phyloP scores from a whole-genome alignment of 495 filamentous ascomycete species.

The Penicillium diatomitis region DNA sequence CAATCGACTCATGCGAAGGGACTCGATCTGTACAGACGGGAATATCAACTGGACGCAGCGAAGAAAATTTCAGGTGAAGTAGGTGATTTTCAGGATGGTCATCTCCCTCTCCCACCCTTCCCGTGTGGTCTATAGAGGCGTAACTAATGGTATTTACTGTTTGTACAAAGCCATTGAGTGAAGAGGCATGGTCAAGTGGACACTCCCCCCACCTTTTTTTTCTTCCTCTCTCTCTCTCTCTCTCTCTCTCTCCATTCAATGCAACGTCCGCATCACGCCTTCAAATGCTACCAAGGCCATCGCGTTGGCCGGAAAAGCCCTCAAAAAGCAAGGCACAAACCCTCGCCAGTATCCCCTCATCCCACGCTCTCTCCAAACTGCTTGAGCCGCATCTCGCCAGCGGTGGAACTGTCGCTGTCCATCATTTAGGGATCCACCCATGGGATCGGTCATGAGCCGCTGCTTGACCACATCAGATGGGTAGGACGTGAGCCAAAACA shows the following conservation, averaged over 20 bases:
- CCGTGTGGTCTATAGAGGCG: neutral
- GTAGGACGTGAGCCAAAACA: conserved; percentile 90
- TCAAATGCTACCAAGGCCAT: conserved; percentile 91
- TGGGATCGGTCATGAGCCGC: conserved; percentile 88
- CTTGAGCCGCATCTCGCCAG: conserved; percentile 74
- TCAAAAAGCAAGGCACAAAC: conserved; percentile 84
- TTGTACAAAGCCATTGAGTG: conserved; percentile 2
- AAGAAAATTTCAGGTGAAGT: neutral
- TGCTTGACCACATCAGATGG: conserved; percentile 95
- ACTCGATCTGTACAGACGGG: too few relatives aligned
- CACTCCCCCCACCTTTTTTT: too few relatives aligned
- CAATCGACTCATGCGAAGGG: too few relatives aligned
- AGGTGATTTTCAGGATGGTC: neutral
- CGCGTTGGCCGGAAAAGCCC: conserved; percentile 95
- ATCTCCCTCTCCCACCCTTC: neutral
- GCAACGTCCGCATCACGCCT: conserved; percentile 74
- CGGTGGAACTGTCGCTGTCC: conserved; percentile 57
- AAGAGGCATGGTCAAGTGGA: neutral
- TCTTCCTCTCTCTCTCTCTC: too few relatives aligned
- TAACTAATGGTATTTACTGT: neutral
- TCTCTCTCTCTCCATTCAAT: conserved; percentile 18
- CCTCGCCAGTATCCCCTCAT: conserved; percentile 82
- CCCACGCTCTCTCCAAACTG: conserved; percentile 68
- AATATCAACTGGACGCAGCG: neutral
- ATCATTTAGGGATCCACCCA: conserved; percentile 62